Percentiles rank a stretch among this genome's conserved stretches.
phyloP scores from a whole-genome alignment of 116 monocot species.

The Zostera marina region DNA sequence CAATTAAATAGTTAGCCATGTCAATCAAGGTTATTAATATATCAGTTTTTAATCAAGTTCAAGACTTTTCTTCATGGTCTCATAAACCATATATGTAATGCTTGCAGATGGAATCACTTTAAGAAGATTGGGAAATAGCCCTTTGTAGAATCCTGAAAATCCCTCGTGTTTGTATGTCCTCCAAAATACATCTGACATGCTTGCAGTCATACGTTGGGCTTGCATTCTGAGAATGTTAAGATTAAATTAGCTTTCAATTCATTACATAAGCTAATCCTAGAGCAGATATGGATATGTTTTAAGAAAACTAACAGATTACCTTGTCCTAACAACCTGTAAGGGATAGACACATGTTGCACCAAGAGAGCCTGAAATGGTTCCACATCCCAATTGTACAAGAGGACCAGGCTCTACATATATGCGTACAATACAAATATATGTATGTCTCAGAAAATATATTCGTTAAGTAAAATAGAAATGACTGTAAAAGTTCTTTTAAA shows the following conservation, averaged over 20 bases:
- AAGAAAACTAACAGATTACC: conserved; percentile 18
- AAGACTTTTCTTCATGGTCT: conserved; percentile 78
- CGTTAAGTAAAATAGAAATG: not conserved
- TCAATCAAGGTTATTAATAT: conserved; percentile 11
- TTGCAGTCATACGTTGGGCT: conserved; percentile 48
- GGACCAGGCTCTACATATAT: conserved; percentile 36
- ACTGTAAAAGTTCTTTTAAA: not conserved
- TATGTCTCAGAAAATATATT: not conserved
- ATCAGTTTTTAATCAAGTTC: conserved; percentile 45
- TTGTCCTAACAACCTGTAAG: conserved; percentile 82
- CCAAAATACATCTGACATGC: conserved; percentile 80
- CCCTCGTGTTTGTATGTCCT: conserved; percentile 67
- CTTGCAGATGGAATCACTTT: conserved; percentile 94
- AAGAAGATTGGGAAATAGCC: conserved; percentile 81
- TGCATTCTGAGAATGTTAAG: conserved; percentile 56
- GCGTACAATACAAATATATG: not conserved
- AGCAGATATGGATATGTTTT: not conserved
- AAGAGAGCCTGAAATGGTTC: conserved; percentile 56
- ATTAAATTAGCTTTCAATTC: not conserved
- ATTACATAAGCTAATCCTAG: not conserved
- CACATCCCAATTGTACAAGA: conserved; percentile 66
- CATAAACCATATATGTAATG: conserved; percentile 87
- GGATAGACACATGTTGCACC: conserved; percentile 84
- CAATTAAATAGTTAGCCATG: conserved; percentile 29
- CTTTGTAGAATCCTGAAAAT: conserved; percentile 81